A percentile compares a stretch with the other conserved stretches of the same genome.
These are phyloP conservation scores for Scortechinia acanthostroma DNA, from an alignment of 2,329 filamentous ascomycete species.

Conservation along the genomic window DNA sequence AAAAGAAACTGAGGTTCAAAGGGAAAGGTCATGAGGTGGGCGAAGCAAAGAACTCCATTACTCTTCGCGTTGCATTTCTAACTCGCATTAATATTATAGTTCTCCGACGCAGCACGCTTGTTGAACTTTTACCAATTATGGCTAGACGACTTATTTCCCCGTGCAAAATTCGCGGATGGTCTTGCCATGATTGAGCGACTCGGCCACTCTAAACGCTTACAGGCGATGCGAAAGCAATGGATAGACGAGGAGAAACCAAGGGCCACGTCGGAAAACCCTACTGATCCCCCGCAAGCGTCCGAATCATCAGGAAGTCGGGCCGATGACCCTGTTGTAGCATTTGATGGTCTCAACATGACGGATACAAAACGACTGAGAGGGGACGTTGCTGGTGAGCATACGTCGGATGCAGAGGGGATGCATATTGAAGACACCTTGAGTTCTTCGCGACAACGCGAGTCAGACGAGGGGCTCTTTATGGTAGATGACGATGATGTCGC, in stretches of 20 bases:
- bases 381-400: no score
- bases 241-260: conserved; percentile 42
- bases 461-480: neutral
- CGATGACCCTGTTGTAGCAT: no score
- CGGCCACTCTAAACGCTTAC: conserved; percentile 54
- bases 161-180: conserved; percentile 59
- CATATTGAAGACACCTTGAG: no score
- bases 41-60: no score
- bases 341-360: no score
- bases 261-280: neutral
- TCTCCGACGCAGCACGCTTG: conserved; percentile 51
- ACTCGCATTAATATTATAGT: conserved; percentile 26
- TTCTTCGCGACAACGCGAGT: no score
- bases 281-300: no score
- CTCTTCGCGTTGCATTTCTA: no score
- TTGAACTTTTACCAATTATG: conserved; percentile 60
- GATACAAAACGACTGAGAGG: no score
- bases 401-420: no score
- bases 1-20: conserved; percentile 45
- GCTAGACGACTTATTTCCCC: conserved; percentile 59
- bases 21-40: conserved; percentile 57
- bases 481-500: neutral
- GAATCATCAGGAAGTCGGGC: no score
- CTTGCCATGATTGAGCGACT: conserved; percentile 57
- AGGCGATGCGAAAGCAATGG: conserved; percentile 54